These are phyloP conservation scores for Harringtonia lauricola DNA, from an alignment of 2,329 filamentous ascomycete genomes.

Conservation along the genomic window DNA sequence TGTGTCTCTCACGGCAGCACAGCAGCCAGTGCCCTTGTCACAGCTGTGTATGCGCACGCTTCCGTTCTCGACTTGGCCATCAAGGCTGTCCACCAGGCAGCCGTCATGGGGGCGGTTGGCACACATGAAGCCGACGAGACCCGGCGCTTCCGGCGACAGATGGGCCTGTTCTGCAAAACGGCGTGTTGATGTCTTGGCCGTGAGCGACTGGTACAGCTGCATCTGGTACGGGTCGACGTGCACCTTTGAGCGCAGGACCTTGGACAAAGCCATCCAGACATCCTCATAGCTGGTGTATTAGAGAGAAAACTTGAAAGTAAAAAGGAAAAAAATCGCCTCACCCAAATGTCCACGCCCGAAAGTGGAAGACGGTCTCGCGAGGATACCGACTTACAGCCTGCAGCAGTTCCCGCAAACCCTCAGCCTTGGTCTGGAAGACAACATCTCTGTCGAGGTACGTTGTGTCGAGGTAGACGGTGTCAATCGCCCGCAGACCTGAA, in stretches of 20 bases:
- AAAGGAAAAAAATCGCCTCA: slow-evolving; percentile 12
- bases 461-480: slow-evolving; percentile 83
- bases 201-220: slow-evolving; percentile 53
- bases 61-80: background rate
- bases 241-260: slow-evolving; percentile 54
- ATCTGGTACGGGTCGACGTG: slow-evolving; percentile 79
- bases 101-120: slow-evolving; percentile 62
- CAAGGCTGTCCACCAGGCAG: slow-evolving; percentile 54
- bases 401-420: slow-evolving; percentile 66
- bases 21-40: slow-evolving; percentile 55
- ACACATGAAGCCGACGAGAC: slow-evolving; percentile 60
- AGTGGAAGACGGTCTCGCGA: slow-evolving; percentile 64
- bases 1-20: slow-evolving; percentile 31
- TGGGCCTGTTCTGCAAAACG: slow-evolving; percentile 29
- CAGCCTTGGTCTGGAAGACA: slow-evolving; percentile 50
- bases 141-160: slow-evolving; percentile 48
- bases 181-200: slow-evolving; percentile 24
- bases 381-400: slow-evolving; percentile 59
- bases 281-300: slow-evolving; percentile 57
- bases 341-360: slow-evolving; percentile 84
- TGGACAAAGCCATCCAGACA: slow-evolving; percentile 74
- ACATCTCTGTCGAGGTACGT: slow-evolving; percentile 47
- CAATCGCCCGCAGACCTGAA: slow-evolving; percentile 51
- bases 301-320: background rate
- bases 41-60: slow-evolving; percentile 70